Evolutionary conservation across 495 filamentous ascomycete genomes (phyloP).

Genomic region (Aspergillus asperescens): DNA sequence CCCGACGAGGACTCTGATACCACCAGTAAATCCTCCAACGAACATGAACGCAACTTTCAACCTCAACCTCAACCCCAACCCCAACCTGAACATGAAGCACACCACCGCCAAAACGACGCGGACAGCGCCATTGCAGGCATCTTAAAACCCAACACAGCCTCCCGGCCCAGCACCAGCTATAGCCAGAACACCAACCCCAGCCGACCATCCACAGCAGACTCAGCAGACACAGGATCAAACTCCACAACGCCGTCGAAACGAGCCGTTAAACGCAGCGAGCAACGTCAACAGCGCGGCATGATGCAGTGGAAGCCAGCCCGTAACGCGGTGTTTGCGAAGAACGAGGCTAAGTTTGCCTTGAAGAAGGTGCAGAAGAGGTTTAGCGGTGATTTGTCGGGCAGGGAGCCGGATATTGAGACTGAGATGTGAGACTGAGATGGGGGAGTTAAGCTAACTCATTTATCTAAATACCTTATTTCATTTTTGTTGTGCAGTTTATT

Average conservation of each 20-base stretch:
- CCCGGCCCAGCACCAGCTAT: background rate
- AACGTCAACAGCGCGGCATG: slow-evolving; percentile 47
- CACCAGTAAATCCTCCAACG: background rate
- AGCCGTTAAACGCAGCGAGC: slow-evolving; percentile 44
- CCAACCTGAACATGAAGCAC: background rate
- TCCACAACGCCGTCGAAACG: slow-evolving; percentile 24
- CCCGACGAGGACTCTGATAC: background rate
- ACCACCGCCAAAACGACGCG: background rate
- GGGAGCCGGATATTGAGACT: slow-evolving; percentile 51
- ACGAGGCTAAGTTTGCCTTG: slow-evolving; percentile 47
- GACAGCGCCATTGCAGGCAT: background rate
- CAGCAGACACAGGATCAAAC: background rate
- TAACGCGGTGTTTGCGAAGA: slow-evolving; percentile 47
- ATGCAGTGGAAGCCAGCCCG: slow-evolving; percentile 54
- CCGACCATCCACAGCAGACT: slow-evolving; percentile 9
- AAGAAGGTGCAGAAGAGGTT: slow-evolving; percentile 45
- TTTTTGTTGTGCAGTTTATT: background rate
- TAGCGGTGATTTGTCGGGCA: slow-evolving; percentile 40
- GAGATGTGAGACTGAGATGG: slow-evolving; percentile 53
- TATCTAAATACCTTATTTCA: background rate
- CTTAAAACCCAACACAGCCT: background rate
- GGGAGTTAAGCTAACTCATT: slow-evolving; percentile 10
- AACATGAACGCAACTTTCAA: background rate
- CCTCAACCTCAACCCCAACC: background rate
- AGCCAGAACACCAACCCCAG: slow-evolving; percentile 13